Evolutionary conservation across 2,329 filamentous ascomycete species (phyloP), one percentile per base, ranked within the genome.

Genomic region (Peltaster fructicola): DNA sequence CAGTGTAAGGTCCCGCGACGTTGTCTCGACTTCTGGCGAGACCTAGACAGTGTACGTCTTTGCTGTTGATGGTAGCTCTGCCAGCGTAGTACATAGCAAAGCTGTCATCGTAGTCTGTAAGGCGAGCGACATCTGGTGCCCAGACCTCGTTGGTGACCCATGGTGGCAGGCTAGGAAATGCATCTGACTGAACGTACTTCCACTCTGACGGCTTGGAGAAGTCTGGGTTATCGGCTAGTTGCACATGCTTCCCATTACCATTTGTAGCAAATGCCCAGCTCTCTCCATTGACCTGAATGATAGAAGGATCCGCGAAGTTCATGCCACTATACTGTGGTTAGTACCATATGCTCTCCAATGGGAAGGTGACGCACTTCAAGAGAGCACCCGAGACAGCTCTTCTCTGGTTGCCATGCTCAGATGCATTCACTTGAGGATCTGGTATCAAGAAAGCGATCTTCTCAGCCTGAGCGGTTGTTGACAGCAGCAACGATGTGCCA

Each of bases 61-160:
- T n/a, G 18, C 22, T 26, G 15, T 40, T 31, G 4, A 24, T 26
- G 8, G 24, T 25, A 6, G 34, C 15, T 12, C 30, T 33, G 5
- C 36, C 33, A n/a, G 33, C 27, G 18, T 38, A 41, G 30, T 42
- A 42, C 35, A 41, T 38, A 10, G 33, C 34, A 17, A 40, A 41
- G 13, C 24, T 30, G 20, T 30, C 30, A 25, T 40, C 36, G 22
- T 29, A 34, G 22, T 37, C 34, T 13, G 28, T 31, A 15, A 65
- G 43, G 24, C 42, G 45, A 5, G 59, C 50, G 7, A 73, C 62
- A 38, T 70, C 66, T 7, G 67, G 68, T 0, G 68, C 68, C 65
- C 65, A 72, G 3, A 53, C 53, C 4, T 56, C 29, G 5, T 47
- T 44, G 0, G 11, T 23, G n/a, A n/a, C n/a, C n/a, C n/a, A n/a